Evolutionary conservation across 2,329 filamentous ascomycete genomes (phyloP), one percentile per base, ranked within the genome.

Genomic region (Grosmannia serpens): DNA sequence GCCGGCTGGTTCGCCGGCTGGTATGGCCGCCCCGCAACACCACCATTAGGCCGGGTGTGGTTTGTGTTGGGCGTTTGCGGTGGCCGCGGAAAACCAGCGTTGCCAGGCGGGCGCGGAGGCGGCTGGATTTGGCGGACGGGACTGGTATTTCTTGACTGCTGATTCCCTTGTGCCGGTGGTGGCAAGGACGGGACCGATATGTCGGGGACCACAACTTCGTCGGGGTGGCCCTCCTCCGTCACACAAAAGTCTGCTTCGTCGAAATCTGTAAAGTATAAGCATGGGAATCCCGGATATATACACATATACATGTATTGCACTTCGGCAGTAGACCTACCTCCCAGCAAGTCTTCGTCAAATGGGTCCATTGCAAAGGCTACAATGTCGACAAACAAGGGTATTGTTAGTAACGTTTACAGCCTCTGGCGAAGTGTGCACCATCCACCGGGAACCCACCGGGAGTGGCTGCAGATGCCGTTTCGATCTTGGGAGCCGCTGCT

Each of bases 161-260:
- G 66, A 33, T 60, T 59, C 27, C 63, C 63, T 31, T 63, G 62
- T 35, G 33, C 47, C 1, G 59, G 62, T 9, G 60, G 57, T 1
- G 59, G 56, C 6, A 61, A 54, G 1, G 61, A 51, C 3, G 61
- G 59, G 1, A 61, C 53, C 8, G 59, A 51, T 55, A 70, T 62
- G n/a, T 69, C 69, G 9, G 78, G 72, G 15, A 91, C 70, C 33
- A 80, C 72, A n/a, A 92, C 78, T 68, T 92, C 89, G 68, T 94
- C 88, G 4, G 88, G 87, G 66, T 91, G 85, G 24, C 80, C 85
- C 31, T 86, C 82, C 62, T 88, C 79, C 11, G 79, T 74, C 9
- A 87, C 85, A 54, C 81, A 84, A 67, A 91, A 90, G 69, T 91
- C 88, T 56, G 82, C 85, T 70, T 89, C 86, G 65, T 90, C 87